A percentile compares a stretch with the other conserved stretches of the same genome.
Conservation (phyloP, 1,284 basidiomycete genomes). For the Cutaneotrichosporon cavernicola region DNA sequence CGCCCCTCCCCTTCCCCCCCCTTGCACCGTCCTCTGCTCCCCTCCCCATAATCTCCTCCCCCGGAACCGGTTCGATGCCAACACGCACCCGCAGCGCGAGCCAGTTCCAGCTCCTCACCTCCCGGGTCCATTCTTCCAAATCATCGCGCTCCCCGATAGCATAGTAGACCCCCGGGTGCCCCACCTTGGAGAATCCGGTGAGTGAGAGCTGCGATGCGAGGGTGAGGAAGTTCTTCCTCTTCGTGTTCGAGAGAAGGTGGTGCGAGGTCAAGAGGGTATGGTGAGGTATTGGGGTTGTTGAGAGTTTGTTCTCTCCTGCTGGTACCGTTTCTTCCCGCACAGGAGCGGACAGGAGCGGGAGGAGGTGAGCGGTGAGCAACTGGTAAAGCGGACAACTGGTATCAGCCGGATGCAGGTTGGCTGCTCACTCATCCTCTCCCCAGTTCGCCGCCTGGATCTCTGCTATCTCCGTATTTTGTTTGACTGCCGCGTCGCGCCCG, state of each 20-base stretch:
- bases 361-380: slow-evolving; percentile 60
- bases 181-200: slow-evolving; percentile 68
- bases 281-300: slow-evolving; percentile 37
- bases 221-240: slow-evolving; percentile 63
- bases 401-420: slow-evolving; percentile 32
- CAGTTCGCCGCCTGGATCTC: slow-evolving; percentile 52
- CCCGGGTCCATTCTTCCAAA: slow-evolving; percentile 64
- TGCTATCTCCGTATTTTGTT: slow-evolving; percentile 59
- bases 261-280: slow-evolving; percentile 71
- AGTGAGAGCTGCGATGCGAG: slow-evolving; percentile 63
- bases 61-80: slow-evolving; percentile 29
- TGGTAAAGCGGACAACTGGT: slow-evolving; percentile 64
- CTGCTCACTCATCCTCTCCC: slow-evolving; percentile 57
- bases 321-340: not conserved
- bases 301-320: not conserved
- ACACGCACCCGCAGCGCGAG: slow-evolving; percentile 67
- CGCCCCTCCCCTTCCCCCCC: slow-evolving; percentile 42
- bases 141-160: slow-evolving; percentile 60
- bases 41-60: slow-evolving; percentile 19
- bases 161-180: slow-evolving; percentile 71
- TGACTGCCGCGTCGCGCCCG: slow-evolving; percentile 26
- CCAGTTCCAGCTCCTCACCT: slow-evolving; percentile 75
- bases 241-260: slow-evolving; percentile 67
- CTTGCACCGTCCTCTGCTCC: slow-evolving; percentile 35
- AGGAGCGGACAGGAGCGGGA: slow-evolving; percentile 58